These are phyloP conservation scores for Lunasporangiospora selenospora DNA, from an alignment of 192 early-diverging fungal species.

Conservation along the genomic window DNA sequence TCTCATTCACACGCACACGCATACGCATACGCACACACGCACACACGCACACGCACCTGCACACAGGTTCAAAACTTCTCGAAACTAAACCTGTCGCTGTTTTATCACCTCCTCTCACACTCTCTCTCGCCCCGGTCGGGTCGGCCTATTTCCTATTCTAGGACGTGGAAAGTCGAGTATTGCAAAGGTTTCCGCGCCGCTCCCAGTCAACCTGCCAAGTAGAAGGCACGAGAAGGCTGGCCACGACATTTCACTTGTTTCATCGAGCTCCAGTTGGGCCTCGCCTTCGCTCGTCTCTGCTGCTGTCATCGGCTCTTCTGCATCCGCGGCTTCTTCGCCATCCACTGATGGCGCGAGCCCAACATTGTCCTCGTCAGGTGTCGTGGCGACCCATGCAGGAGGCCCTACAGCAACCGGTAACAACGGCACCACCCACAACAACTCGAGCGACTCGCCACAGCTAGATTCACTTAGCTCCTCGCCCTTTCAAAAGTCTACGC, in stretches of 20 bases:
- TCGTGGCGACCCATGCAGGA: slow-evolving; percentile 2
- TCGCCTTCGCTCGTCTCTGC: slow-evolving; percentile 16
- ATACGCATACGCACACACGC: too few relatives aligned
- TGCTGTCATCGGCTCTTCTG: slow-evolving; percentile 8
- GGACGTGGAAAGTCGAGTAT: slow-evolving; percentile 24
- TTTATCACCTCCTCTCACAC: too few relatives aligned
- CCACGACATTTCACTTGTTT: slow-evolving; percentile 15
- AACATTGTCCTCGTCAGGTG: background rate
- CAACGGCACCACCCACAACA: background rate
- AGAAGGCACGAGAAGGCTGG: slow-evolving; percentile 29
- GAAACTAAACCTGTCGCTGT: too few relatives aligned
- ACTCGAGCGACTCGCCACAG: slow-evolving; percentile 13
- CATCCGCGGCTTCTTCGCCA: slow-evolving; percentile 18
- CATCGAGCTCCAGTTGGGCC: slow-evolving; percentile 33
- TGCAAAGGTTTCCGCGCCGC: slow-evolving; percentile 30
- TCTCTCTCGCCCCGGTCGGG: too few relatives aligned
- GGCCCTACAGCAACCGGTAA: slow-evolving; percentile 14
- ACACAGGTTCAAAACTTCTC: too few relatives aligned
- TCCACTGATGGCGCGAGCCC: background rate
- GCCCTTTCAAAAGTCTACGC: slow-evolving; percentile 20
- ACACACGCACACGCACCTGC: too few relatives aligned
- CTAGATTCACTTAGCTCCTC: slow-evolving; percentile 11
- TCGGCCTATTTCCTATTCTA: too few relatives aligned
- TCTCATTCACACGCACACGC: too few relatives aligned
- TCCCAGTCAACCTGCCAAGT: slow-evolving; percentile 43